Percentiles rank a stretch among this genome's conserved stretches.
Evolutionary conservation across 2,329 filamentous ascomycete species (phyloP).

Genomic region (Aspergillus spinulosporus): DNA sequence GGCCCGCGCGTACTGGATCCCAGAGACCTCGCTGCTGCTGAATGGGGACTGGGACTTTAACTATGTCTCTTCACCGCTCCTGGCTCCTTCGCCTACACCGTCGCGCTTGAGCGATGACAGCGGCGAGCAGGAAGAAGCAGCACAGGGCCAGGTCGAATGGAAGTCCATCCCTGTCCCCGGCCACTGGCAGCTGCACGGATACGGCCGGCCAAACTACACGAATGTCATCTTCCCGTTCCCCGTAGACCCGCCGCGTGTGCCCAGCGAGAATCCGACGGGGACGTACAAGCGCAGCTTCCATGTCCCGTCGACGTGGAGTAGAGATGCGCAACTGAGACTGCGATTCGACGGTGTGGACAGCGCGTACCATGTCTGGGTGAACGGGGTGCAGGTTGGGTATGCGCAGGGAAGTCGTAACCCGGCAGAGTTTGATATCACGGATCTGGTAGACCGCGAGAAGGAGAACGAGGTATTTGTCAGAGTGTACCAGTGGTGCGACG

Average conservation of each 20-base stretch:
- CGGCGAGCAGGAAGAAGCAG: slow-evolving; percentile 35
- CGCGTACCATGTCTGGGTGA: slow-evolving; percentile 69
- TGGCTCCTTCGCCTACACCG: slow-evolving; percentile 32
- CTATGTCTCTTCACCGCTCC: slow-evolving; percentile 12
- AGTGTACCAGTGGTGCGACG: slow-evolving; percentile 72
- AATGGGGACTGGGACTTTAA: slow-evolving; percentile 62
- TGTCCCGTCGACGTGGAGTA: slow-evolving; percentile 53
- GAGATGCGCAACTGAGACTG: slow-evolving; percentile 58
- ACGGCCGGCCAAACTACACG: slow-evolving; percentile 67
- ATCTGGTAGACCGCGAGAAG: slow-evolving; percentile 43
- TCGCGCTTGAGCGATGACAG: slow-evolving; percentile 45
- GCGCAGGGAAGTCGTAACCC: slow-evolving; percentile 68
- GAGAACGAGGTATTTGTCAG: slow-evolving; percentile 60
- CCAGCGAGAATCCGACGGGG: slow-evolving; percentile 64
- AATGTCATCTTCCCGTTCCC: slow-evolving; percentile 68
- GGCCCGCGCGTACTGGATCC: slow-evolving; percentile 55
- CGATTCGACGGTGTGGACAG: slow-evolving; percentile 73
- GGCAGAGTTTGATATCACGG: slow-evolving; percentile 67
- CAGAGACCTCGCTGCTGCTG: slow-evolving; percentile 46
- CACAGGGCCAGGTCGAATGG: not conserved
- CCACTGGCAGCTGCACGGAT: slow-evolving; percentile 71
- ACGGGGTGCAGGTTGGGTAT: slow-evolving; percentile 65
- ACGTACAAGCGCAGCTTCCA: slow-evolving; percentile 60
- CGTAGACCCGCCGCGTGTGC: slow-evolving; percentile 63
- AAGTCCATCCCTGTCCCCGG: slow-evolving; percentile 60